A percentile compares a stretch with the other conserved stretches of the same genome.
Conservation (phyloP, 345 rosid genomes). For the Hibiscus tridactylites region DNA sequence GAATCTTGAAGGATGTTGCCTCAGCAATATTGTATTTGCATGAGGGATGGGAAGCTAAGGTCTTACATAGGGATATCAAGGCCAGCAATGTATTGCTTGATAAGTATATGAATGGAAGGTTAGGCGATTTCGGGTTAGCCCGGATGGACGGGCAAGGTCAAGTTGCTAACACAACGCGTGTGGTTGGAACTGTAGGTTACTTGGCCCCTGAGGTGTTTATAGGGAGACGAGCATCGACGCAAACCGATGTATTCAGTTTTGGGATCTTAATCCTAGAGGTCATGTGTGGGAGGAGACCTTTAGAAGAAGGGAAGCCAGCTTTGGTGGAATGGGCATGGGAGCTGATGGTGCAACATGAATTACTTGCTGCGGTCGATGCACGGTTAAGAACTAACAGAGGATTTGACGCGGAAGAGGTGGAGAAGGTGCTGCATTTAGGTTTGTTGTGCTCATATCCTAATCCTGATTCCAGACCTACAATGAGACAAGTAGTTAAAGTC, state of each 20-base stretch:
- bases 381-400: slow-evolving; percentile 30
- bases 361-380: slow-evolving; percentile 38
- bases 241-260: slow-evolving; percentile 45
- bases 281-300: slow-evolving; percentile 47
- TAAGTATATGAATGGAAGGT: slow-evolving; percentile 54
- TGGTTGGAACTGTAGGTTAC: slow-evolving; percentile 72
- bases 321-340: slow-evolving; percentile 39
- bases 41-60: slow-evolving; percentile 72
- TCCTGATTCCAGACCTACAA: slow-evolving; percentile 41
- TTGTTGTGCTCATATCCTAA: slow-evolving; percentile 56
- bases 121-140: slow-evolving; percentile 73
- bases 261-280: slow-evolving; percentile 45
- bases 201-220: slow-evolving; percentile 60
- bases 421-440: slow-evolving; percentile 48
- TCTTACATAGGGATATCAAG: slow-evolving; percentile 69
- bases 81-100: slow-evolving; percentile 78
- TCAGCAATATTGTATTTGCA: slow-evolving; percentile 51
- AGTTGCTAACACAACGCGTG: slow-evolving; percentile 48
- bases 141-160: slow-evolving; percentile 56
- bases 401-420: slow-evolving; percentile 34
- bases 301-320: slow-evolving; percentile 35
- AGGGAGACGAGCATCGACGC: slow-evolving; percentile 34
- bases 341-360: slow-evolving; percentile 29
- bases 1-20: slow-evolving; percentile 40
- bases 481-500: slow-evolving; percentile 69